Evolutionary conservation across 192 early-diverging fungal species (phyloP), one percentile per base, ranked within the genome.

Genomic region (Coemansia sp.): DNA sequence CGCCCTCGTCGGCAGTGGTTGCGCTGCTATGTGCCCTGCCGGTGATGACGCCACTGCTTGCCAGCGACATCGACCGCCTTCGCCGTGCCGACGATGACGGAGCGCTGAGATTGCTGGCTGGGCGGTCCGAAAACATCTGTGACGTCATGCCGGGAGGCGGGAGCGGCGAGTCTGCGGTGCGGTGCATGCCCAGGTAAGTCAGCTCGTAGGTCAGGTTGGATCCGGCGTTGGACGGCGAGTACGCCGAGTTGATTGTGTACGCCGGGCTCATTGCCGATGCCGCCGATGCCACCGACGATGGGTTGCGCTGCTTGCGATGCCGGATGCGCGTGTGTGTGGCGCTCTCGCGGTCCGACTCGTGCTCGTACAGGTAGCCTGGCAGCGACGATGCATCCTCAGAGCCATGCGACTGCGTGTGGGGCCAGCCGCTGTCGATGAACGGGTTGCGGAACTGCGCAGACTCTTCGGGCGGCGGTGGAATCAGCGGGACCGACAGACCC

Each of bases 161-260:
- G 8, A 25, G 67, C 17, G 76, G 70, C 19, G 77, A 64, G 37
- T 70, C 72, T 15, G 59, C 66, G 1, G 68, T 74, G 44, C 66
- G 70, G 23, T 80, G 77, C 44, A 80, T 52, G 0, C 77, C 77
- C 28, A 80, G 56, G 33, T 67, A 74, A 0, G 77, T 72, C 37
- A 80, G 70, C 68, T 80, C 77, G 42, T 80, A 72, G 3, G 71
- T 67, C 41, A 70, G 47, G 19, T 74, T 72, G 55, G 77, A 80
- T 9, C 68, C 77, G 1, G 77, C 77, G 41, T 74, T 67, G 27
- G 77, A 80, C 5, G 76, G 70, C 48, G 76, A 70, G 59, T 80
- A 80, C 25, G 67, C 72, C 7, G 77, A 80, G 61, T 59, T 70
- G 14, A 74, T 19, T 28, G 77, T 80, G 23, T 80, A 80, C 0